phyloP scores from a whole-genome alignment of 2,329 filamentous ascomycete genomes.

The Fusarium palustre region DNA sequence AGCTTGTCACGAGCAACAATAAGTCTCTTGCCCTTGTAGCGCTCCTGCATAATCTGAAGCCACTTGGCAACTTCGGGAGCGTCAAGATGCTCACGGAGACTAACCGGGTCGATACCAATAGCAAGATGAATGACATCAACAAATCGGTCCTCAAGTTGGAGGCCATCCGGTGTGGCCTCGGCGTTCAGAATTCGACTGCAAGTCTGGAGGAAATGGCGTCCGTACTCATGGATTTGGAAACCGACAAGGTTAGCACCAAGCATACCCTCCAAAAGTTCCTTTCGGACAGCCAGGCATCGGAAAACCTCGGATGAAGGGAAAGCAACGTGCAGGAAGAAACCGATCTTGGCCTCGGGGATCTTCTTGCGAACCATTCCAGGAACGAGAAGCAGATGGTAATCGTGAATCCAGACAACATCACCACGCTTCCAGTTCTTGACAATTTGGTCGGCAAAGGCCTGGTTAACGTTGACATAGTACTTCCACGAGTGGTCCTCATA shows the following conservation, averaged over 20 bases:
- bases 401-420: constrained; percentile 94
- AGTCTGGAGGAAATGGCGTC: constrained; percentile 93
- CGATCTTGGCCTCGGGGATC: constrained; percentile 92
- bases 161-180: constrained; percentile 86
- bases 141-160: constrained; percentile 92
- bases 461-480: constrained; percentile 92
- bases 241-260: constrained; percentile 92
- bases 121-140: constrained; percentile 87
- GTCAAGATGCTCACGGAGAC: constrained; percentile 76
- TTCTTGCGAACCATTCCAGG: constrained; percentile 90
- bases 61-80: constrained; percentile 80
- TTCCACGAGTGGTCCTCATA: constrained; percentile 98
- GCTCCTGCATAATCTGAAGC: constrained; percentile 82
- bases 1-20: constrained; percentile 96
- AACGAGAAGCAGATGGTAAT: constrained; percentile 92
- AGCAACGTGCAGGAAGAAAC: constrained; percentile 94
- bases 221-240: constrained; percentile 94
- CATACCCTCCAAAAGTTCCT: constrained; percentile 89
- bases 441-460: constrained; percentile 91
- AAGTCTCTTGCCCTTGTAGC: constrained; percentile 88
- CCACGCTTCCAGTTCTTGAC: constrained; percentile 92
- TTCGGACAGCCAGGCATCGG: constrained; percentile 87
- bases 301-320: constrained; percentile 98
- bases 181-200: constrained; percentile 92
- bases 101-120: constrained; percentile 90